Base-by-base conservation (phyloP, 2,329 filamentous ascomycete genomes). In the Hypoxylon sp. region DNA sequence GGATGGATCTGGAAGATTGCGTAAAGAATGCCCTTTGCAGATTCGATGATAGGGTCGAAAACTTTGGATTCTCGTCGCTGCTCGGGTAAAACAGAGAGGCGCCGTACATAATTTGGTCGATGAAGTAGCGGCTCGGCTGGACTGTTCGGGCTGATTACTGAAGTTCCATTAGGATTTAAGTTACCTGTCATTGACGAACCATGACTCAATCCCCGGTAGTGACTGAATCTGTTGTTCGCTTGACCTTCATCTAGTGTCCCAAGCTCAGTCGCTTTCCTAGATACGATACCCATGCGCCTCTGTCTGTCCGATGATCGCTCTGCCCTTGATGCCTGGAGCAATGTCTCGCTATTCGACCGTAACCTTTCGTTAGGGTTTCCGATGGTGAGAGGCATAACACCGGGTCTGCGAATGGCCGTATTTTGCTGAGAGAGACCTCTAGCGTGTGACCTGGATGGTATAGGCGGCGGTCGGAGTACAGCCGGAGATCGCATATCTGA, bases 381-480 rank as follows among this genome's bases (percentile, higher is more conserved):
- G 60, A 92, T 90, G 2, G 90, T 89, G 48, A 89, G 75, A 7
- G 87, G 93, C 79, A 92, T 89, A n/a, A 93, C 86, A 1, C 90
- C 89, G 0, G 93, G 92, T 62, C 91, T 85, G 61, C 92, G 88
- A 49, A 89, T 82, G 5, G 87, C 82, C 1, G 86, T 82, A 72
- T 86, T 91, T 69, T 92, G 89, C 72, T 91, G 89, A 2, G 91
- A 93, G 2, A 91, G 82, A 1, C 90, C 90, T 30, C 94, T 89
- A 72, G 93, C 93, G 77, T 97, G 94, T 2, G 93, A 96, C 66
- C 91, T 87, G 3, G 88, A 87, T 0, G 93, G 93, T 65, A 97
- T 92, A 0, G 92, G 92, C 2, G 94, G 93, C 28, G 91, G 86
- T 34, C 91, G 87, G 19, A 84, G 82, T 10, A 87, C 80, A 38